A percentile compares a stretch with the other conserved stretches of the same genome.
These are phyloP conservation scores for Imleria badia DNA, from an alignment of 768 basidiomycete species.

Conservation along the genomic window DNA sequence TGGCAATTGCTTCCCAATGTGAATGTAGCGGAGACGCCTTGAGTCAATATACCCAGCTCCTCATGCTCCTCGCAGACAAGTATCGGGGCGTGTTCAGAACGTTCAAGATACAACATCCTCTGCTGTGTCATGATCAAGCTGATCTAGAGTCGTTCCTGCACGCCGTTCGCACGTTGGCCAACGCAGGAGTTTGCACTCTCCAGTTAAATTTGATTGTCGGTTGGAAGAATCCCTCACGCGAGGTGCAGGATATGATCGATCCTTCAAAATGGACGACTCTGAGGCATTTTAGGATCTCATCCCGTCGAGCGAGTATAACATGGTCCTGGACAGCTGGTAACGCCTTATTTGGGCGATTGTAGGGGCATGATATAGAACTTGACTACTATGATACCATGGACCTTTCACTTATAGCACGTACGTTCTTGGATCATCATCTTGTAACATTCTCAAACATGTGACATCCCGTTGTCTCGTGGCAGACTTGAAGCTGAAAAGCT, in stretches of 20 bases:
- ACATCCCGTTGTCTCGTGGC: too few species aligned
- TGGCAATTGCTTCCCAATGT: conserved; percentile 17
- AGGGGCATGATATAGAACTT: neutral
- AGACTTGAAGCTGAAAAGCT: too few species aligned
- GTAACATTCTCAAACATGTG: neutral
- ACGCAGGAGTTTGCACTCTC: conserved; percentile 13
- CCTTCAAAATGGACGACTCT: conserved; percentile 18
- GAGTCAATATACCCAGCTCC: conserved; percentile 15
- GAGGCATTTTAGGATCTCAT: conserved; percentile 14
- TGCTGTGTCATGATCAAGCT: conserved; percentile 15
- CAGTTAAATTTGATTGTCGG: conserved; percentile 17
- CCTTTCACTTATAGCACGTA: neutral
- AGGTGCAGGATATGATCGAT: conserved; percentile 23
- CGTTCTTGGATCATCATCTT: neutral
- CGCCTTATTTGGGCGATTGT: conserved; percentile 2
- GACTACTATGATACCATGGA: neutral
- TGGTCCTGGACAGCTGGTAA: conserved; percentile 18
- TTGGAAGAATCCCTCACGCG: conserved; percentile 15
- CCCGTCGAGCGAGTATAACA: conserved; percentile 5
- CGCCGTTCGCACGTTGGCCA: conserved; percentile 14
- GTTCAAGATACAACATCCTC: conserved; percentile 18
- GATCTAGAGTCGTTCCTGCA: conserved; percentile 15
- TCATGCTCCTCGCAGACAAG: conserved; percentile 23
- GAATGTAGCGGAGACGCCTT: conserved; percentile 11
- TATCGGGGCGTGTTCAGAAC: conserved; percentile 20